These are phyloP conservation scores for Erodium texanum DNA, from an alignment of 441 rosid species.

Conservation along the genomic window DNA sequence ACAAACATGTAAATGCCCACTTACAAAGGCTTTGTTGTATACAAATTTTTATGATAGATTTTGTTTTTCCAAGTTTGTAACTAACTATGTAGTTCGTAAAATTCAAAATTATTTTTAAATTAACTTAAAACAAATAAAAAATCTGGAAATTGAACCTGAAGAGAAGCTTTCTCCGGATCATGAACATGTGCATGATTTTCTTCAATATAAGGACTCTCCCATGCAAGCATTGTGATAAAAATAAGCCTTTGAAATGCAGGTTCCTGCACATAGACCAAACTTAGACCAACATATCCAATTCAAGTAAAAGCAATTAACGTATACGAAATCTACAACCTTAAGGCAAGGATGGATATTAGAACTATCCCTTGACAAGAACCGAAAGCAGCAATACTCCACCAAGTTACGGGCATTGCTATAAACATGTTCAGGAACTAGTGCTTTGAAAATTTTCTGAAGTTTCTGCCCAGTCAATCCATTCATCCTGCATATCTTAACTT, in stretches of 20 bases:
- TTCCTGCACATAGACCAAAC: slow-evolving; percentile 38
- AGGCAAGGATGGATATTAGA: slow-evolving; percentile 73
- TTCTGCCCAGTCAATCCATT: slow-evolving; percentile 79
- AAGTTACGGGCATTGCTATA: slow-evolving; percentile 59
- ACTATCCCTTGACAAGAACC: slow-evolving; percentile 79
- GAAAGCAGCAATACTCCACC: slow-evolving; percentile 91
- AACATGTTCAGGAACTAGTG: slow-evolving; percentile 58
- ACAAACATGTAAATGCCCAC: too few species aligned
- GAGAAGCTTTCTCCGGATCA: slow-evolving; percentile 39
- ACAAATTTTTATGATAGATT: not conserved
- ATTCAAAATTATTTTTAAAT: not conserved
- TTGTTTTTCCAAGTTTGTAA: not conserved
- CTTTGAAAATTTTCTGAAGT: slow-evolving; percentile 73
- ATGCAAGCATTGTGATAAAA: slow-evolving; percentile 93
- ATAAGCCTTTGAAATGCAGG: slow-evolving; percentile 82
- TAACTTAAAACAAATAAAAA: not conserved
- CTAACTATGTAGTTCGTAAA: too few species aligned
- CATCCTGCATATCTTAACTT: slow-evolving; percentile 67
- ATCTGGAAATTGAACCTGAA: slow-evolving; percentile 46
- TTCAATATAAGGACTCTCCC: slow-evolving; percentile 67
- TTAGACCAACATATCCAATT: not conserved
- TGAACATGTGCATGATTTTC: slow-evolving; percentile 24
- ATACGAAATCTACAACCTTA: slow-evolving; percentile 41
- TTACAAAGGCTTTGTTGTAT: too few species aligned
- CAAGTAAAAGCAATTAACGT: not conserved